Evolutionary conservation across 805 yeast species (phyloP), one percentile per base, ranked within the genome.

Genomic region (Teunomyces gatunensis): DNA sequence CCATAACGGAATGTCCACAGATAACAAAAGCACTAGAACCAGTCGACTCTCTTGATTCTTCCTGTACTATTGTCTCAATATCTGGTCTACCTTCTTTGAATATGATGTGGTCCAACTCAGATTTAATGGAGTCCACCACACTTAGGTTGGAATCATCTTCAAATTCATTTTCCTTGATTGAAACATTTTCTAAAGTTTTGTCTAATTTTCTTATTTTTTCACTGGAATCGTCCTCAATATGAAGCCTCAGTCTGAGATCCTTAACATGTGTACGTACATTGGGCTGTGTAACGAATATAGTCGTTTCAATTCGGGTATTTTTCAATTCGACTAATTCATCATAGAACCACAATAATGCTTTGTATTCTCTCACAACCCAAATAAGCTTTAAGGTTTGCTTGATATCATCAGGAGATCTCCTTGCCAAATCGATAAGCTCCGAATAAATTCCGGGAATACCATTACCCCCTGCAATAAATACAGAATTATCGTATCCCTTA

Each of bases 381-480:
- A 77, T 63, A 45, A 87, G 70, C 50, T 78, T 76, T 29, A 69
- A 49, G 1, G 52, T 34, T 42, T 58, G 63, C 42, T 20, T 34
- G n/a, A 33, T 51, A 42, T 64, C 57, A 23, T 51, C 36, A 7
- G 44, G 47, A 2, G 64, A 54, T 21, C 56, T 60, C 12, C 33
- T 39, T 13, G 64, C 63, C 45, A 67, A 49, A 47, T 66, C 61
- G 34, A 55, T 46, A 39, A 72, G 74, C 53, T 74, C 75, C 15
- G 73, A 69, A 41, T 67, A 63, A 20, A 75, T 65, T 18, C 83
- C 87, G 0, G 92, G 83, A 44, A 87, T 71, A 46, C 94, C 94
- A 46, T 81, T 81, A 27, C 94, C 92, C 42, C 89, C 91, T 6
- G 91, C 85, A 20, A 86, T 51, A 39, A 84, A 73, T 5, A 84